Evolutionary conservation across 768 basidiomycete species (phyloP).

Genomic region (Serendipita sp.): DNA sequence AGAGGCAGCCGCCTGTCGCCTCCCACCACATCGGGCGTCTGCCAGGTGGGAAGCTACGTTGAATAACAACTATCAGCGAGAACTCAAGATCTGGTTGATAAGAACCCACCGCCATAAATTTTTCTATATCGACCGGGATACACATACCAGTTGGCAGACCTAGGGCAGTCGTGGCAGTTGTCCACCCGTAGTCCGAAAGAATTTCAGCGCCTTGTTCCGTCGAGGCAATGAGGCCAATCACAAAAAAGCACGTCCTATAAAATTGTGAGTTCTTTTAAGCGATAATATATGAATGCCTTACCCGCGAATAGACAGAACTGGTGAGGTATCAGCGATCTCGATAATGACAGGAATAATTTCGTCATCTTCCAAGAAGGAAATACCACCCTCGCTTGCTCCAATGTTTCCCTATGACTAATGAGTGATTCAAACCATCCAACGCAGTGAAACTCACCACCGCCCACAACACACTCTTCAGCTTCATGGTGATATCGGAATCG

Average conservation of each 20-base stretch:
- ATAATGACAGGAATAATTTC: constrained; percentile 82
- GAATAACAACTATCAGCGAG: background rate
- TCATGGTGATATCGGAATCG: constrained; percentile 69
- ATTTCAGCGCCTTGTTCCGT: constrained; percentile 88
- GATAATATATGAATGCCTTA: constrained; percentile 24
- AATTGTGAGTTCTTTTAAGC: background rate
- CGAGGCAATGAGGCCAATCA: constrained; percentile 80
- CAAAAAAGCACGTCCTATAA: constrained; percentile 84
- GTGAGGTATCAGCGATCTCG: constrained; percentile 79
- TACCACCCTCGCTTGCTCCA: constrained; percentile 73
- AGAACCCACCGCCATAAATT: constrained; percentile 55
- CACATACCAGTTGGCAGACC: constrained; percentile 83
- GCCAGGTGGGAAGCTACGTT: constrained; percentile 56
- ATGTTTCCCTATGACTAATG: constrained; percentile 60
- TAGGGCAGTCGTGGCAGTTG: constrained; percentile 71
- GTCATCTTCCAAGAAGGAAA: constrained; percentile 91
- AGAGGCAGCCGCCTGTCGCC: constrained; percentile 35
- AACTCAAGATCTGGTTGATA: constrained; percentile 1
- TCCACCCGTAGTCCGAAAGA: constrained; percentile 84
- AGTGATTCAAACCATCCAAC: background rate
- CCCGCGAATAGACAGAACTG: constrained; percentile 86
- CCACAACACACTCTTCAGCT: constrained; percentile 92
- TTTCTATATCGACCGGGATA: constrained; percentile 66
- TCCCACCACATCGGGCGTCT: constrained; percentile 18
- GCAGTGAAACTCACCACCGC: constrained; percentile 56